Evolutionary conservation across 2,329 filamentous ascomycete species (phyloP), one percentile per base, ranked within the genome.

Genomic region (Cercospora zeina): DNA sequence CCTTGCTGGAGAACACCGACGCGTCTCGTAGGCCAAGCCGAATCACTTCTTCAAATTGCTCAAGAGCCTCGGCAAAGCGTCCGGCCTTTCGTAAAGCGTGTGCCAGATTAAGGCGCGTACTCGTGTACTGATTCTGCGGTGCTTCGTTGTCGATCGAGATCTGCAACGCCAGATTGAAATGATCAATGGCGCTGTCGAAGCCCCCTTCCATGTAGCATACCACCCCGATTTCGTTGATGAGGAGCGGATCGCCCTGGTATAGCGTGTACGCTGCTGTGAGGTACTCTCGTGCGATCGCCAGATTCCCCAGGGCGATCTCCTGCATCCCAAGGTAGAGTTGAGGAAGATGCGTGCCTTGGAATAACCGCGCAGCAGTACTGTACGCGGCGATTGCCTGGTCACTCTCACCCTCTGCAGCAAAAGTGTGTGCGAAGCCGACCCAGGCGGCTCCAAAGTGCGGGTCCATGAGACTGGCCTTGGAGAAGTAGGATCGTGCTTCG

Each of bases 371-470:
- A 0, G 95, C 95, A 0, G 95, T 99, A 31, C 91, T 96, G 78
- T 99, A 99, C 0, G 96, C 95, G 8, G 93, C 96, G 66, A 99
- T 97, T 53, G 95, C 95, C 78, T 99, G 95, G 75, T 99, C 95
- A 75, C 97, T 93, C 76, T 99, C 95, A 57, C 95, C 95, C 75
- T 99, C 95, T 10, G 92, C 93, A 1, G 95, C 95, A 74, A 99
- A 99, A 0, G 95, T 99, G 75, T 99, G 96, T 1, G 95, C 95
- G 73, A 99, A 99, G 1, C 96, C 95, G 67, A 99, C 97, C 95
- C 95, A 99, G 2, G 95, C 95, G 1, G 95, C 91, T 0, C 93
- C 93, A 71, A 96, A 99, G 78, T 97, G 93, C 6, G 93, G 90
- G 73, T 99, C 93, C 88, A 99, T 93, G 81, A 97, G 89, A 67